Evolutionary conservation across 495 filamentous ascomycete genomes (phyloP), one percentile per base, ranked within the genome.

Genomic region (Annulohypoxylon maeteangense): DNA sequence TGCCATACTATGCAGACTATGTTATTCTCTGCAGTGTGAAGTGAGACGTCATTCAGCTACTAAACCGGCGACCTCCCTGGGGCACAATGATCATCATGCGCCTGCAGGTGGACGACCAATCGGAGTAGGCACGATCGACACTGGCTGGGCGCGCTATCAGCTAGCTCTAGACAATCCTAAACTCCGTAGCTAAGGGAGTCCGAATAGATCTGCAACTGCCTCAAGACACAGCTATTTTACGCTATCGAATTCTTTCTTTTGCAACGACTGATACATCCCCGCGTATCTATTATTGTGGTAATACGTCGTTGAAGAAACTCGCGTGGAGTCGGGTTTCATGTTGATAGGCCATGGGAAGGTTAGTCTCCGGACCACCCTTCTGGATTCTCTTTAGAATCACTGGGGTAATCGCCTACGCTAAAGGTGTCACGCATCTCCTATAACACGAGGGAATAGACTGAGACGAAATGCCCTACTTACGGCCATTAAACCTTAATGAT

Each of bases 121-220:
- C 62, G 62, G 62, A 65, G 62, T 56, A 36, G 22, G 40, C 27
- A 56, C 12, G 51, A 36, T 45, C 38, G 51, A 57, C 38, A 47
- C 22, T 34, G 36, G 7, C 10, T 38, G 36, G 36, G 20, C 27
- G 29, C 27, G 42, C 25, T 23, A 56, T 55, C 23, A 34, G 14
- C 18, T 16, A 47, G 25, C 53, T 34, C n/a, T 23, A 45, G 61
- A 47, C 18, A 55, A 34, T 36, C 27, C 18, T 36, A 56, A 65
- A 31, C 51, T 56, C 50, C 50, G 38, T 56, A 56, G 16, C 36
- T 18, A 27, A 22, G 47, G 38, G 36, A 44, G 36, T 44, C 20
- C 32, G 48, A 54, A 53, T 29, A 34, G 36, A 27, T n/a, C 16
- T 7, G 23, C 18, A 45, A 8, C 36, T 27, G 20, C 34, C 16